phyloP scores from a whole-genome alignment of 768 basidiomycete species.

The Hirschioporus abietinus region DNA sequence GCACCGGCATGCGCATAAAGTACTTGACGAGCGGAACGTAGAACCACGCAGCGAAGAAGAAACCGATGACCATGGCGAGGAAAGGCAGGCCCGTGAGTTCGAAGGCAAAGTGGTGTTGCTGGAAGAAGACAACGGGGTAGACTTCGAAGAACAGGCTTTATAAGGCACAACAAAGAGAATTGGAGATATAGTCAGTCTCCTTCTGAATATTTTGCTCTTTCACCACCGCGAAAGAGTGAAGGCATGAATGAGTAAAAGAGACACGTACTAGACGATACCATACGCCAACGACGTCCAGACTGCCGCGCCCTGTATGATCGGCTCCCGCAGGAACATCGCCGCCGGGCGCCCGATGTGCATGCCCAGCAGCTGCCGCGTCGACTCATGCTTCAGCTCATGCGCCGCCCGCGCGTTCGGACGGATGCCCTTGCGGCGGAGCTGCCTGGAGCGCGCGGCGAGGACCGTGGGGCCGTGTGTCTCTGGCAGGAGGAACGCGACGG shows the following conservation, averaged over 20 bases:
- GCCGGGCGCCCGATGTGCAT: constrained; percentile 14
- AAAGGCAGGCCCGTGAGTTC: constrained; percentile 18
- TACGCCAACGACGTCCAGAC: constrained; percentile 19
- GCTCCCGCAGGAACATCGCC: constrained; percentile 18
- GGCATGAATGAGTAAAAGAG: neutral
- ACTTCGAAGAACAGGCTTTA: constrained; percentile 20
- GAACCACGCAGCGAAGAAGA: constrained; percentile 11
- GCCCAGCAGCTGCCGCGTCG: constrained; percentile 11
- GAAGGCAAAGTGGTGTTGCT: constrained; percentile 16
- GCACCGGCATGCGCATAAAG: constrained; percentile 14
- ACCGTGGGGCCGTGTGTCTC: constrained; percentile 20
- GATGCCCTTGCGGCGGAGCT: constrained; percentile 11
- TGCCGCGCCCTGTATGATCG: constrained; percentile 18
- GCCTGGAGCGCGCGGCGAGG: constrained; percentile 12
- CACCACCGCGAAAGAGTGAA: too few species aligned
- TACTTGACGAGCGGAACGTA: constrained; percentile 11
- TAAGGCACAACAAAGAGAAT: too few species aligned
- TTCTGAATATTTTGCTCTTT: too few species aligned
- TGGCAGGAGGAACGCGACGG: constrained; percentile 15
- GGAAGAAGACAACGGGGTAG: constrained; percentile 18
- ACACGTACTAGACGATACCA: constrained; percentile 19
- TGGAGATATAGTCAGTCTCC: too few species aligned
- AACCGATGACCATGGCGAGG: constrained; percentile 16
- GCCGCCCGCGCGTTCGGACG: constrained; percentile 12
- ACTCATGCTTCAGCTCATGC: constrained; percentile 15